Conservation (phyloP, 345 rosid genomes). For the Trapa bicornis region DNA sequence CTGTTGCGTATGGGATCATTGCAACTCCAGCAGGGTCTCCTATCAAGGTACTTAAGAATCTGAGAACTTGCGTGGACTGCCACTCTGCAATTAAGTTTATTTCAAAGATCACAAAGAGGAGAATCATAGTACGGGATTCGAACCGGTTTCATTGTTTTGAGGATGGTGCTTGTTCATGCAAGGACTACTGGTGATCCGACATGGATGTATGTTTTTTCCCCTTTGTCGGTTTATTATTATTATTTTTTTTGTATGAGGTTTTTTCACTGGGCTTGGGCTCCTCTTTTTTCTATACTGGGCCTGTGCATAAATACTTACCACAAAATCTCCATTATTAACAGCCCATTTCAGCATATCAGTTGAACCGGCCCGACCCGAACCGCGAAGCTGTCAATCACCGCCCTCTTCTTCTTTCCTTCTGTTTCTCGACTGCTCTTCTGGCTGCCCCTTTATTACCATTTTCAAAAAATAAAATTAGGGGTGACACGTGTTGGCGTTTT, state of each 20-base stretch:
- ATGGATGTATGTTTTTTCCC: too few relatives aligned
- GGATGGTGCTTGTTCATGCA: constrained; percentile 70
- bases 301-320: neutral
- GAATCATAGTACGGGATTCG: constrained; percentile 65
- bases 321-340: neutral
- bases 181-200: constrained; percentile 64
- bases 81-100: constrained; percentile 79
- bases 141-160: constrained; percentile 78
- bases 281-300: too few relatives aligned
- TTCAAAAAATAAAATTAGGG: too few relatives aligned
- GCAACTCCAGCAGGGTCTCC: constrained; percentile 51
- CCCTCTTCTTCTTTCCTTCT: too few relatives aligned
- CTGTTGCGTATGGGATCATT: constrained; percentile 74
- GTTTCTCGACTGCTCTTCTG: too few relatives aligned
- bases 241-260: too few relatives aligned
- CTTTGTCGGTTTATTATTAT: too few relatives aligned
- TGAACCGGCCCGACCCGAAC: neutral
- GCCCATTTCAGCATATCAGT: neutral
- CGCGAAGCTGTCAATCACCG: too few relatives aligned
- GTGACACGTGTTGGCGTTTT: too few relatives aligned
- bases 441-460: too few relatives aligned
- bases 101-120: constrained; percentile 55
- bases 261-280: too few relatives aligned
- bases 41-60: constrained; percentile 69
- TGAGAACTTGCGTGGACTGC: constrained; percentile 87